phyloP scores from a whole-genome alignment of 768 basidiomycete species.

The Termitomyces sp. region DNA sequence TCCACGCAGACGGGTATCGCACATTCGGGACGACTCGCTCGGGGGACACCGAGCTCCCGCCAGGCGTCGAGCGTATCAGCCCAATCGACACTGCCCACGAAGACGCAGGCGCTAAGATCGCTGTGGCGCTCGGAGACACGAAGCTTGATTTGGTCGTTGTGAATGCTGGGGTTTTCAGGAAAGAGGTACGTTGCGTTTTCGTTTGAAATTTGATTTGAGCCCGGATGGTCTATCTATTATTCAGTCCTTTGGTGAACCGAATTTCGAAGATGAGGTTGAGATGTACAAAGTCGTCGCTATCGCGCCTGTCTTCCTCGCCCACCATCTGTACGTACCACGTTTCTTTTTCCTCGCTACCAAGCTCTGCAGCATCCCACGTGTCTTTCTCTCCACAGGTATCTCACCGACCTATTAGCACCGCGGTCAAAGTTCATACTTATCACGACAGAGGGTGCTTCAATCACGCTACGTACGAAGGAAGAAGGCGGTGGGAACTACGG shows the following conservation, averaged over 20 bases:
- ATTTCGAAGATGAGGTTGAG: conserved; percentile 32
- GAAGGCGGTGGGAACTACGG: conserved; percentile 47
- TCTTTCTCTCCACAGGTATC: conserved; percentile 11
- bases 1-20: conserved; percentile 19
- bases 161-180: conserved; percentile 34
- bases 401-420: conserved; percentile 19
- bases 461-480: conserved; percentile 32
- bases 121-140: conserved; percentile 24
- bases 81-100: conserved; percentile 30
- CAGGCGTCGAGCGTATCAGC: conserved; percentile 29
- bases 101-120: conserved; percentile 30
- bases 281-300: conserved; percentile 44
- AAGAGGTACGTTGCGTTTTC: conserved; percentile 37
- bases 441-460: conserved; percentile 42
- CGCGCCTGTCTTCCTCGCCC: conserved; percentile 34
- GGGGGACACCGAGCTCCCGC: conserved; percentile 19
- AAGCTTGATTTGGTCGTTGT: conserved; percentile 30
- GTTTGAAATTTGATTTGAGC: too few species aligned
- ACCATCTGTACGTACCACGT: conserved; percentile 18
- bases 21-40: conserved; percentile 37
- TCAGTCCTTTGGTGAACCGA: conserved; percentile 30
- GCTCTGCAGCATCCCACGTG: too few species aligned
- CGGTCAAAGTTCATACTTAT: conserved; percentile 36
- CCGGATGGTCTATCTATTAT: too few species aligned
- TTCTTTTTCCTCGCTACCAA: too few species aligned